Base-by-base conservation (phyloP, 2,329 filamentous ascomycete genomes). In the Fusarium luffae region DNA sequence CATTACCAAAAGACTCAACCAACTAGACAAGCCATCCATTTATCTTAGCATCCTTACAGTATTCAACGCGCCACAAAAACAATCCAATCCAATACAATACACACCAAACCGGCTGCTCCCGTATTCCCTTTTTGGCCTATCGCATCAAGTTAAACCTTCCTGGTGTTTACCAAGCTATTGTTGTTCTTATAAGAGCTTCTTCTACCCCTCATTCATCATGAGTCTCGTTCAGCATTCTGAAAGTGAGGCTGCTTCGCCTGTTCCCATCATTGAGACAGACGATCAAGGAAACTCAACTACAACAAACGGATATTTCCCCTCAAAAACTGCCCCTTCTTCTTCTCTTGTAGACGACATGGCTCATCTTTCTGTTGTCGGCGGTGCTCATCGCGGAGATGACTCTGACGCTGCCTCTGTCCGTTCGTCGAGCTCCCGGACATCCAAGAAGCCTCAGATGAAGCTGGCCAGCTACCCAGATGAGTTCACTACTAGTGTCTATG, bases 401-500 rank as follows among this genome's bases (percentile, higher is more conserved):
- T 74, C 74, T 47, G 74, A 78, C 77, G 74, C 72, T 41, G 69
- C 65, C 49, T 77, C 76, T 4, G 48, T 73, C 37, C 68, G 71
- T 48, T 75, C 71, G 9, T 65, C 70, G 51, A 72, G 59, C 70
- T 70, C 73, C n/a, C 70, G 75, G 46, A 55, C 67, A 8, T 69
- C 71, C 27, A 63, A 70, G 10, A 68, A 66, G 50, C 68, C 72
- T 62, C 81, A 82, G 58, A 78, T 87, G 40, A 79, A 86, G 70
- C 83, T 88, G 28, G 80, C 82, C 70, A 81, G 83, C 68, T 83
- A 85, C 52, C 82, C 83, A 19, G 86, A 89, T 77, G 82, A 85
- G 77, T 91, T 90, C 82, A 92, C 90, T 56, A 90, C 92, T 42
- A 94, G 90, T 69, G 93, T 98, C 75, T 98, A 98, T 78, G 95